Base-by-base conservation (phyloP, 1,139 yeast genomes). In the Hansenula lynferdii region DNA sequence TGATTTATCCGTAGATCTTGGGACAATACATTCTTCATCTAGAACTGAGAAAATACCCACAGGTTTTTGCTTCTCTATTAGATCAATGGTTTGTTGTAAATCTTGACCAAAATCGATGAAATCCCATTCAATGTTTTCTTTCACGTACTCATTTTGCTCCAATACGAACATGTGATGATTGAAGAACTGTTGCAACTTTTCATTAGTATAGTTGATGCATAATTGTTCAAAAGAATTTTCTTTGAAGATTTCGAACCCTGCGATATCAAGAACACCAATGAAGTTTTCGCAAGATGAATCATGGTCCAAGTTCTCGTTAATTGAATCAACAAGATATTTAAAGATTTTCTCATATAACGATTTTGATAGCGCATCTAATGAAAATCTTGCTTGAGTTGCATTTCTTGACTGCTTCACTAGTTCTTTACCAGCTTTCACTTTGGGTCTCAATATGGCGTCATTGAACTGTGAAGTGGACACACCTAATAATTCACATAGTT, bases 81-180 rank as follows among this genome's bases (percentile, higher is more conserved):
- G 69, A 51, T 92, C 95, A 36, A 94, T 92, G 0, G 98, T 92
- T 20, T 95, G 95, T 58, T 92, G 96, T 40, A 92, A 68, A 59
- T 94, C 97, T 47, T 83, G 86, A n/a, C 98, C 98, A 62, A 89
- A 94, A 60, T 94, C 98, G 36, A 90, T 84, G 49, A 85, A 94
- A 51, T 89, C 86, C 99, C 99, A 94, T 59, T 87, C 76, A 57
- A 94, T 94, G 61, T 87, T 85, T 62, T 92, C 99, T 51, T 85
- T 85, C 30, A 89, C 94, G 55, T 94, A 92, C 59, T 94, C 97
- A 48, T 92, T 98, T 67, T 92, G 98, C 62, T 92, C 98, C 0
- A 97, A 87, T 63, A 92, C 92, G 53, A 92, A 73, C 2, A 98
- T 94, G 58, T 92, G 74, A 61, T 92, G 96, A 58, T 92, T 94